These are phyloP conservation scores for Elaeagnus macrophylla DNA, from an alignment of 306 rosid species.

Conservation along the genomic window DNA sequence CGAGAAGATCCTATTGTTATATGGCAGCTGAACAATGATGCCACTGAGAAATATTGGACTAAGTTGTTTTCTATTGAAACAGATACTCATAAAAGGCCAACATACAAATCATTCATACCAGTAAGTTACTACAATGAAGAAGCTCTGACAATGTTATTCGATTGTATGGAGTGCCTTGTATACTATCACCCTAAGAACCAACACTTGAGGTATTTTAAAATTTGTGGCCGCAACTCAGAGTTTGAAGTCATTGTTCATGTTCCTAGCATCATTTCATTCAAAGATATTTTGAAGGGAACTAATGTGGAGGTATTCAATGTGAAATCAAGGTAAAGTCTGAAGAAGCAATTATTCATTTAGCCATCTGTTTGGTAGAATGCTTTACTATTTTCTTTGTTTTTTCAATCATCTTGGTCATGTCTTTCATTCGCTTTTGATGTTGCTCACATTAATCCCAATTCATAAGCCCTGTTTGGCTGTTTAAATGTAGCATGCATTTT, in stretches of 20 bases:
- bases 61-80: not conserved
- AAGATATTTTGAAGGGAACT: not conserved
- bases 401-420: too few relatives aligned
- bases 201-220: not conserved
- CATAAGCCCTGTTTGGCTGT: too few relatives aligned
- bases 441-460: too few relatives aligned
- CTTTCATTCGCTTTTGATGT: too few relatives aligned
- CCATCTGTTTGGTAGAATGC: too few relatives aligned
- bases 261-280: slow-evolving; percentile 3
- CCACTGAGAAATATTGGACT: not conserved
- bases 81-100: not conserved
- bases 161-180: not conserved
- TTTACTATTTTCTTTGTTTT: too few relatives aligned
- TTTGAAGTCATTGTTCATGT: not conserved
- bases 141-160: not conserved
- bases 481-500: too few relatives aligned
- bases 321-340: slow-evolving; percentile 10
- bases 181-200: not conserved
- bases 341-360: too few relatives aligned
- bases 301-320: not conserved
- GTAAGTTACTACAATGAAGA: not conserved
- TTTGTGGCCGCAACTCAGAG: not conserved
- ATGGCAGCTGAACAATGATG: not conserved
- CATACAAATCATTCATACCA: too few relatives aligned
- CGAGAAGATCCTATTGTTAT: not conserved